Conservation (phyloP, 768 basidiomycete genomes). For the Tulasnella sp. region DNA sequence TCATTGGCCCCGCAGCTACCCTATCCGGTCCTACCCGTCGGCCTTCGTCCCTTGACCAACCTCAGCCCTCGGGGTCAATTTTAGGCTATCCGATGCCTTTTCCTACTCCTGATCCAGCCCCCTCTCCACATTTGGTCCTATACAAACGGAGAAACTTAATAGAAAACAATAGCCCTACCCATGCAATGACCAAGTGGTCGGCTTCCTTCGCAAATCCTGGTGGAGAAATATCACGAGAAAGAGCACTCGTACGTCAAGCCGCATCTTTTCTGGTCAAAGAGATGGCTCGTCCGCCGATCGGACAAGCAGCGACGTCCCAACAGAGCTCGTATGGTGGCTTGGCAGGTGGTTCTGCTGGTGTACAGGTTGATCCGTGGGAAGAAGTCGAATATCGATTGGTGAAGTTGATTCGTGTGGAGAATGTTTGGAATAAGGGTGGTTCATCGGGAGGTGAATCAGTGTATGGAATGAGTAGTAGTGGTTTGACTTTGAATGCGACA, state of each 20-base stretch:
- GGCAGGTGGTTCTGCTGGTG: constrained; percentile 29
- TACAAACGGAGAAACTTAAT: too few species aligned
- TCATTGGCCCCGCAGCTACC: too few species aligned
- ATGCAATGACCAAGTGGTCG: constrained; percentile 27
- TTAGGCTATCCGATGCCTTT: constrained; percentile 5
- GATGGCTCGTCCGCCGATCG: constrained; percentile 45
- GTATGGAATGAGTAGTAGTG: too few species aligned
- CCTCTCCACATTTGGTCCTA: not conserved
- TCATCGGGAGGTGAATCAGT: constrained; percentile 22
- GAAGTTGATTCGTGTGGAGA: constrained; percentile 51
- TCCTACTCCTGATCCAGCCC: constrained; percentile 12
- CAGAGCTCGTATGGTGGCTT: constrained; percentile 17
- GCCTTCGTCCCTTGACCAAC: too few species aligned
- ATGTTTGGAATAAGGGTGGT: constrained; percentile 62
- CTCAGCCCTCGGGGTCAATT: too few species aligned
- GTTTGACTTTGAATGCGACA: constrained; percentile 26
- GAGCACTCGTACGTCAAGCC: constrained; percentile 56
- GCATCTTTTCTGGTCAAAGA: constrained; percentile 53
- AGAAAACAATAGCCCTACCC: too few species aligned
- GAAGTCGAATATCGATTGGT: constrained; percentile 59
- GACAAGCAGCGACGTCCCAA: constrained; percentile 36
- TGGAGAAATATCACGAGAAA: constrained; percentile 43
- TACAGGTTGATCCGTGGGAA: constrained; percentile 37
- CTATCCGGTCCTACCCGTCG: too few species aligned
- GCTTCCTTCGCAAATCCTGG: constrained; percentile 40